Evolutionary conservation across 2,329 filamentous ascomycete genomes (phyloP).

Genomic region (Hypomyces rosellus): DNA sequence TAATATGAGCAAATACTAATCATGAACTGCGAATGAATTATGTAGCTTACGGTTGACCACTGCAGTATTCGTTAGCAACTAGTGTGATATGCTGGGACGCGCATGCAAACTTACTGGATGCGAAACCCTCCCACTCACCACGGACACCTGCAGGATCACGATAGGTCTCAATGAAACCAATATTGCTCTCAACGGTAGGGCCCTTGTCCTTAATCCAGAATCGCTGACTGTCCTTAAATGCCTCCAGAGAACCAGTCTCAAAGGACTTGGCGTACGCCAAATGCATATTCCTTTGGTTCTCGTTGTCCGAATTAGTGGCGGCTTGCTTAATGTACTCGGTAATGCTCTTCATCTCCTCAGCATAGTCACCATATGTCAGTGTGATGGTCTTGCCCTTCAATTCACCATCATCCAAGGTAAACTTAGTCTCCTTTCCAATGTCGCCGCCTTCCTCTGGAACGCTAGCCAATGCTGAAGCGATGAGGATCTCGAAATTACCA

Average conservation of each 20-base stretch:
- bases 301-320: conserved; percentile 62
- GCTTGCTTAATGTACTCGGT: conserved; percentile 62
- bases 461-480: conserved; percentile 59
- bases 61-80: conserved; percentile 17
- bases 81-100: neutral
- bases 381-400: conserved; percentile 62
- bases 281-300: conserved; percentile 68
- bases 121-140: conserved; percentile 82
- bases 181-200: conserved; percentile 71
- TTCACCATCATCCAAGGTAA: conserved; percentile 51
- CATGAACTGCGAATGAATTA: neutral
- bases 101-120: conserved; percentile 42
- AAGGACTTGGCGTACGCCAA: conserved; percentile 70
- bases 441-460: conserved; percentile 60
- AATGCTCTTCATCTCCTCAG: conserved; percentile 64
- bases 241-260: conserved; percentile 63
- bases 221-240: conserved; percentile 74
- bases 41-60: conserved; percentile 61
- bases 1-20: neutral
- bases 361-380: conserved; percentile 69
- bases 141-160: conserved; percentile 74
- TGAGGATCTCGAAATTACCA: conserved; percentile 64
- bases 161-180: conserved; percentile 83
- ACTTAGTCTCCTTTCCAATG: conserved; percentile 58
- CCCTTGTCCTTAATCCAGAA: conserved; percentile 80